Conservation (phyloP, 139 green algal species). For the Eudorina sp. region DNA sequence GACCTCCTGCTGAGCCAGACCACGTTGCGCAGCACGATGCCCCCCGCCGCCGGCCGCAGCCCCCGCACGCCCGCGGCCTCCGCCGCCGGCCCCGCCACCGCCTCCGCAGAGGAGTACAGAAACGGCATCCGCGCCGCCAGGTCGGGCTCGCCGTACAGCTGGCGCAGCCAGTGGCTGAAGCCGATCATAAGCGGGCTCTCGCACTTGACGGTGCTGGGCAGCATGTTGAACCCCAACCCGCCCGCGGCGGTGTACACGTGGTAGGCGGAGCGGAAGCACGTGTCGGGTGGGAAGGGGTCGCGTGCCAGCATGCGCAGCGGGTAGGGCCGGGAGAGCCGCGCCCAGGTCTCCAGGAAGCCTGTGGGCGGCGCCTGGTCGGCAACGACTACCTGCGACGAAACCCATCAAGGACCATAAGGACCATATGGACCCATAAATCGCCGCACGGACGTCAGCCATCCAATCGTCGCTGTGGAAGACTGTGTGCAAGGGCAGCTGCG, state of each 20-base stretch:
- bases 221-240: slow-evolving; percentile 23
- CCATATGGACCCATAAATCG: too few relatives aligned
- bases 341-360: slow-evolving; percentile 42
- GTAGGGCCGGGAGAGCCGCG: slow-evolving; percentile 16
- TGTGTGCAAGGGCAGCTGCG: background rate
- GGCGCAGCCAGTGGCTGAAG: slow-evolving; percentile 31
- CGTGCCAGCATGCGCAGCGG: slow-evolving; percentile 19
- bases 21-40: slow-evolving; percentile 34
- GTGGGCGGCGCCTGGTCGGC: slow-evolving; percentile 9
- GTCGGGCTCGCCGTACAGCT: slow-evolving; percentile 18
- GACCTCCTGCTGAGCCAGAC: slow-evolving; percentile 41
- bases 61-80: background rate
- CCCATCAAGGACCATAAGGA: too few relatives aligned
- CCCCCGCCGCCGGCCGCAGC: slow-evolving; percentile 13
- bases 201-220: background rate
- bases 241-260: slow-evolving; percentile 32
- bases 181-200: slow-evolving; percentile 12
- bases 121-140: background rate
- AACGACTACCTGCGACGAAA: slow-evolving; percentile 24
- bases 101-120: background rate
- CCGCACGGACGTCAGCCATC: too few relatives aligned
- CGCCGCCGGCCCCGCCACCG: slow-evolving; percentile 16
- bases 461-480: too few relatives aligned
- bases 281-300: slow-evolving; percentile 35
- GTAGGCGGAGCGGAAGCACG: slow-evolving; percentile 38